phyloP scores from a whole-genome alignment of 257 asterid species.

The Primulina tabacum region DNA sequence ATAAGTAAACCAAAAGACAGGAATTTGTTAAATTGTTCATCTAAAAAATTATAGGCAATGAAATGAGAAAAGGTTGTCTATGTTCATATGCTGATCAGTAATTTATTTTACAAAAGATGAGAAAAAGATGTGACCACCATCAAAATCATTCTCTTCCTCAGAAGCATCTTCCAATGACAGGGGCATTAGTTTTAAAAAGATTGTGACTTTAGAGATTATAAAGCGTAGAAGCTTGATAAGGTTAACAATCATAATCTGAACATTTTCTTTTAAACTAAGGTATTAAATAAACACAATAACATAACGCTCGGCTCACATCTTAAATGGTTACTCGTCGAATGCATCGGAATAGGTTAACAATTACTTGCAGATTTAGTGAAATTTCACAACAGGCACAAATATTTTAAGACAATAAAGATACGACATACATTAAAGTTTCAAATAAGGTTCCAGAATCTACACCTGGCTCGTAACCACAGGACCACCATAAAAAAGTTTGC shows the following conservation, averaged over 20 bases:
- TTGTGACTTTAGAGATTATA: neutral
- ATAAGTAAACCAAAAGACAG: slow-evolving; percentile 9
- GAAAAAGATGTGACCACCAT: neutral
- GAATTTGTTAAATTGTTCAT: slow-evolving; percentile 13
- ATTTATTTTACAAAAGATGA: slow-evolving; percentile 6
- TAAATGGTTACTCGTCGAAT: neutral
- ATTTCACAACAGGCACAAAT: neutral
- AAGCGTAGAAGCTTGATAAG: neutral
- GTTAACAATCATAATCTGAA: neutral
- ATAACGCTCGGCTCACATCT: neutral
- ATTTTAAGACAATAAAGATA: neutral
- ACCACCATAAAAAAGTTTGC: slow-evolving; percentile 65
- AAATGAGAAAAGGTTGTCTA: slow-evolving; percentile 4
- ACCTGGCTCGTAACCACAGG: slow-evolving; percentile 90
- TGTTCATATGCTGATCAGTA: slow-evolving; percentile 8
- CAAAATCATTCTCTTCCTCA: neutral
- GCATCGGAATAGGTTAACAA: neutral
- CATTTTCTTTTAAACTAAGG: neutral
- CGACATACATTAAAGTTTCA: neutral
- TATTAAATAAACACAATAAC: neutral
- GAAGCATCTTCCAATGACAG: neutral
- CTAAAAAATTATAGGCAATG: slow-evolving; percentile 4
- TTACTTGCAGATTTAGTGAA: neutral
- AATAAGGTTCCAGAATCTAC: slow-evolving; percentile 15
- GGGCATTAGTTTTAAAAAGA: neutral